Percentiles rank a stretch among this genome's conserved stretches.
Evolutionary conservation across 2,329 filamentous ascomycete species (phyloP).

Genomic region (Paraphoma chrysanthemicola): DNA sequence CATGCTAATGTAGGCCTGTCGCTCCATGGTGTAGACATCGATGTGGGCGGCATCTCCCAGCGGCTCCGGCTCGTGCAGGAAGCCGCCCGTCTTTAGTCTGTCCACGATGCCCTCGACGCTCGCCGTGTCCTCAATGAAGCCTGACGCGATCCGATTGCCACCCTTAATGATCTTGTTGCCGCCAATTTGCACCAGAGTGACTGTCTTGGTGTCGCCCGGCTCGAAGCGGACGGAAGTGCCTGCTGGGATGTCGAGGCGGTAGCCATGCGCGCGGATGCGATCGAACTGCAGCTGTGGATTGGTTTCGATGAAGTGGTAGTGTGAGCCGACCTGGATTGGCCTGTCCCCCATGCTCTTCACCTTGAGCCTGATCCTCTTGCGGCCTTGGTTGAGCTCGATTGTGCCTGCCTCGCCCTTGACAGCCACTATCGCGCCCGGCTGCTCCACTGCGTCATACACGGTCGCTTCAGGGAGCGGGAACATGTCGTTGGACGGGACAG

Average conservation of each 20-base stretch:
- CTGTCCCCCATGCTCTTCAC: conserved; percentile 89
- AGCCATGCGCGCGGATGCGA: conserved; percentile 81
- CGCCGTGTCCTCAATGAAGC: conserved; percentile 68
- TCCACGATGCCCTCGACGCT: conserved; percentile 71
- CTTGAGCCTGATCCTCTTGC: conserved; percentile 74
- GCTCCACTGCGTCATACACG: conserved; percentile 71
- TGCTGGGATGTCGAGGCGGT: conserved; percentile 85
- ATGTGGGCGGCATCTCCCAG: conserved; percentile 62
- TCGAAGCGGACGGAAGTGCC: conserved; percentile 94
- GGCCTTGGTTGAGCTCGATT: conserved; percentile 75
- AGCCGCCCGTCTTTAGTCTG: conserved; percentile 74
- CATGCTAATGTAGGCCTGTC: conserved; percentile 82
- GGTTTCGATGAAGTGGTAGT: conserved; percentile 96
- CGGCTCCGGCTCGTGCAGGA: conserved; percentile 77
- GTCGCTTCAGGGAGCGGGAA: conserved; percentile 71
- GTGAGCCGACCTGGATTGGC: conserved; percentile 89
- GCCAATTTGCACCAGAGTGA: conserved; percentile 86
- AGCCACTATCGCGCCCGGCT: conserved; percentile 81
- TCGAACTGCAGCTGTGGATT: conserved; percentile 92
- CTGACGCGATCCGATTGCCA: conserved; percentile 80
- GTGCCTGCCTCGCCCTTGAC: conserved; percentile 69
- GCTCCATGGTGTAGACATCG: conserved; percentile 73
- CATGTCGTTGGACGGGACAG: conserved; percentile 71
- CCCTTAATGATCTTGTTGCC: conserved; percentile 81
- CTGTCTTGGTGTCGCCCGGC: conserved; percentile 89